phyloP scores from a whole-genome alignment of 2,329 filamentous ascomycete genomes.

The Ambrosiella beaveri region DNA sequence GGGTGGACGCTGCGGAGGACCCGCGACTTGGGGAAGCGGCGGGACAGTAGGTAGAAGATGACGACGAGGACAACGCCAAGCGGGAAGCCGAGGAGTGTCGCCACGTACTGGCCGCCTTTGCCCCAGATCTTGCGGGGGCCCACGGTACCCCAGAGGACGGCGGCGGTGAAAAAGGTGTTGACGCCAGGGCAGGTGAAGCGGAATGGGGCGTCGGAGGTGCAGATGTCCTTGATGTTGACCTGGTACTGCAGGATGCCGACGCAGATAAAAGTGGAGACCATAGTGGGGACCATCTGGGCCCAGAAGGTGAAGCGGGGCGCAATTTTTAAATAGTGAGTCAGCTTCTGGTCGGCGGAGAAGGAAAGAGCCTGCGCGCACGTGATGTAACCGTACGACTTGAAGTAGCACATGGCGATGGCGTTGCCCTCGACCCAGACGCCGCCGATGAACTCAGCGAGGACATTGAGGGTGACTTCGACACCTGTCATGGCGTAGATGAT shows the following conservation, averaged over 20 bases:
- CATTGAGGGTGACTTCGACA: constrained; percentile 33
- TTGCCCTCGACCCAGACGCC: constrained; percentile 34
- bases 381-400: constrained; percentile 35
- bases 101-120: constrained; percentile 23
- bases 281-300: constrained; percentile 40
- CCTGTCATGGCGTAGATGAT: constrained; percentile 37
- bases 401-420: constrained; percentile 35
- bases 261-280: constrained; percentile 34
- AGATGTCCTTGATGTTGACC: constrained; percentile 22
- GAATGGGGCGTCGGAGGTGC: constrained; percentile 21
- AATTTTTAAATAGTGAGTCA: constrained; percentile 41
- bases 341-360: constrained; percentile 32
- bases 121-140: constrained; percentile 27
- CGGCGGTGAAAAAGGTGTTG: constrained; percentile 27
- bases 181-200: constrained; percentile 23
- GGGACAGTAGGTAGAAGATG: constrained; percentile 18
- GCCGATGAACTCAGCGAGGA: constrained; percentile 35
- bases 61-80: constrained; percentile 21
- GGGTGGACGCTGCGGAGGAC: constrained; percentile 25
- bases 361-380: constrained; percentile 33
- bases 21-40: constrained; percentile 18
- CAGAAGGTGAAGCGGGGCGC: constrained; percentile 41
- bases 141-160: constrained; percentile 29
- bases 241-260: constrained; percentile 33
- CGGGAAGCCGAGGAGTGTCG: constrained; percentile 23